A percentile compares a stretch with the other conserved stretches of the same genome.
Evolutionary conservation across 2,329 filamentous ascomycete species (phyloP).

Genomic region (Clonostachys chloroleuca): DNA sequence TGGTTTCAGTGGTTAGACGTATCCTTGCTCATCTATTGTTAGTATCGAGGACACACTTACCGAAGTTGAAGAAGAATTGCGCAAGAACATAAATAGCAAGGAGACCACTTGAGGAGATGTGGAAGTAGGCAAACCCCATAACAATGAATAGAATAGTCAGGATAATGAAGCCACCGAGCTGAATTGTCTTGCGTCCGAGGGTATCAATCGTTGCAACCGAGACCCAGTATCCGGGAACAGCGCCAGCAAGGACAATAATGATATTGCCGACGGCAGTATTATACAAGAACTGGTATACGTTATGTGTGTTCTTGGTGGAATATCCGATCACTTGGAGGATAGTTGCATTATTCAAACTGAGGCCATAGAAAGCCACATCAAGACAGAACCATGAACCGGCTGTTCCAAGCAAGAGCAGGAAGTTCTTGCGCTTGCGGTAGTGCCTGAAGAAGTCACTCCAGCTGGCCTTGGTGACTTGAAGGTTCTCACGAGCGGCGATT

Average conservation of each 20-base stretch:
- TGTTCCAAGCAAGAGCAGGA: conserved; percentile 74
- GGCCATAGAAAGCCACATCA: conserved; percentile 98
- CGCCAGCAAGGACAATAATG: conserved; percentile 74
- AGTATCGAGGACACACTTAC: conserved; percentile 23
- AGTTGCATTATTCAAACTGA: conserved; percentile 92
- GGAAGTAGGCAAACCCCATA: conserved; percentile 88
- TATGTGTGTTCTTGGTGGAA: conserved; percentile 60
- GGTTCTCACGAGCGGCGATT: conserved; percentile 44
- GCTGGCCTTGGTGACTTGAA: conserved; percentile 66
- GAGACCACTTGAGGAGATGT: conserved; percentile 66
- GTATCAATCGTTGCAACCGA: conserved; percentile 89
- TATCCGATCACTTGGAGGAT: conserved; percentile 86
- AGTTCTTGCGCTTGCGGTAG: conserved; percentile 68
- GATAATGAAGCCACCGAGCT: conserved; percentile 88
- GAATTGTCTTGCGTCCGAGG: conserved; percentile 96
- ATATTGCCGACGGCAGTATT: conserved; percentile 93
- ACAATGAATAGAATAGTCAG: conserved; percentile 92
- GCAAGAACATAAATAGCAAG: conserved; percentile 95
- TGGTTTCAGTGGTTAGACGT: conserved; percentile 5
- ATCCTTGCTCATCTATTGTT: neutral
- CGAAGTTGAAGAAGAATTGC: conserved; percentile 99
- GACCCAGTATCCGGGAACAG: conserved; percentile 83
- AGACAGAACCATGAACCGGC: conserved; percentile 92
- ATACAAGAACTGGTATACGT: conserved; percentile 85
- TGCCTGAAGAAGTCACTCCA: conserved; percentile 68